Evolutionary conservation across 2,329 filamentous ascomycete genomes (phyloP), one percentile per base, ranked within the genome.

Genomic region (Paraphoma chrysanthemicola): DNA sequence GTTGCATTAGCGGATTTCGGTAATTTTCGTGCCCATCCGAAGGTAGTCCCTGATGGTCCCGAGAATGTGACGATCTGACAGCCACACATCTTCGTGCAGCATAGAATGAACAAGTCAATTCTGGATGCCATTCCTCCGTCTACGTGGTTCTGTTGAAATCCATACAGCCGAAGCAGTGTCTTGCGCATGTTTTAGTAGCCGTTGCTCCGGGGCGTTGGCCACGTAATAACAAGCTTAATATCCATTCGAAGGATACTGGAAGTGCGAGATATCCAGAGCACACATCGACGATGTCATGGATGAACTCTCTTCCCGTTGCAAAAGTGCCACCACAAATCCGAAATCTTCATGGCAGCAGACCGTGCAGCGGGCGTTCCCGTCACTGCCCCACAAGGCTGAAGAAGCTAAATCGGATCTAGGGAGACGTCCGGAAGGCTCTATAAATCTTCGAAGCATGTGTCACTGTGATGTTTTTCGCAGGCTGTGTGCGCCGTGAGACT

Each of bases 51-150:
- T 36, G 10, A 14, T 3, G 33, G 33, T 10, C 33, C 33, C 33
- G 33, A 36, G 33, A 23, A 36, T 14, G 33, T 14, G 33, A 36
- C 33, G 33, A 36, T 36, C 33, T 10, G 9, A 14, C 33, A 36
- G 14, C 33, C 33, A 6, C 33, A 36, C 60, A 60, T 51, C 49
- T 53, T 42, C 59, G 62, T 68, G 65, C 60, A 46, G 61, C 63
- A 54, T 44, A 53, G 57, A 55, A 58, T 62, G 41, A 59, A 65
- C 58, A 62, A 55, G 52, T 66, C 54, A 68, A 63, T 51, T 14
- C 38, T 29, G 42, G 38, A 46, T 58, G 66, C 53, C 59, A 62
- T 67, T 68, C 66, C 45, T 43, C 57, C 33, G 10, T n/a, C n/a
- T 38, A 4, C 4, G n/a, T 42, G 4, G 51, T 55, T 57, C 51